These are phyloP conservation scores for Aspergillus conjunctus DNA, from an alignment of 495 filamentous ascomycete genomes.

Conservation along the genomic window DNA sequence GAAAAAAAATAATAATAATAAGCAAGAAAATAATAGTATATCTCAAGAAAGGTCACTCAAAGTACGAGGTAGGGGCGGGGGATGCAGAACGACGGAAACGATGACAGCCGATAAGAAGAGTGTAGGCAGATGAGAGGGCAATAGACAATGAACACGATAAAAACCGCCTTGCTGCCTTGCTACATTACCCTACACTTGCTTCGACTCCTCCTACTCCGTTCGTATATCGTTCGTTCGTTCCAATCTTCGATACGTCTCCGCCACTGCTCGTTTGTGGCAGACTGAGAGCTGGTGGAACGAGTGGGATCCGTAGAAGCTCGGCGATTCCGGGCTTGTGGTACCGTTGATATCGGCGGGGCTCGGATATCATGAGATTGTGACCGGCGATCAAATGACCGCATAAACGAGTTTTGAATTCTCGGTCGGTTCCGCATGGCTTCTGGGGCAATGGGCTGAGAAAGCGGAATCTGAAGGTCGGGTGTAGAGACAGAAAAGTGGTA, in stretches of 20 bases:
- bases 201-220: conserved; percentile 36
- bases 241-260: conserved; percentile 47
- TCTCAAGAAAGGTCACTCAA: not conserved
- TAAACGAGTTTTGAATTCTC: not conserved
- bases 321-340: conserved; percentile 28
- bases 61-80: not conserved
- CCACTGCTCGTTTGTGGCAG: conserved; percentile 43
- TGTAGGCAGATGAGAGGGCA: not conserved
- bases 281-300: conserved; percentile 32
- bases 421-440: conserved; percentile 21
- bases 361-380: conserved; percentile 26
- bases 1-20: conserved; percentile 7
- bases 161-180: conserved; percentile 13
- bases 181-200: conserved; percentile 48
- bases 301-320: conserved; percentile 45
- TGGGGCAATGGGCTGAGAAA: conserved; percentile 24
- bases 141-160: not conserved
- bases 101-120: not conserved
- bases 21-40: not conserved
- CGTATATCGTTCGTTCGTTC: conserved; percentile 48
- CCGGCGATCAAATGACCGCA: conserved; percentile 18
- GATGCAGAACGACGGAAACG: not conserved
- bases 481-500: conserved; percentile 45
- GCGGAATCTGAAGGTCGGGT: conserved; percentile 38
- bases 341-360: conserved; percentile 9